phyloP scores from a whole-genome alignment of 768 basidiomycete genomes.

The Epithele typhae region DNA sequence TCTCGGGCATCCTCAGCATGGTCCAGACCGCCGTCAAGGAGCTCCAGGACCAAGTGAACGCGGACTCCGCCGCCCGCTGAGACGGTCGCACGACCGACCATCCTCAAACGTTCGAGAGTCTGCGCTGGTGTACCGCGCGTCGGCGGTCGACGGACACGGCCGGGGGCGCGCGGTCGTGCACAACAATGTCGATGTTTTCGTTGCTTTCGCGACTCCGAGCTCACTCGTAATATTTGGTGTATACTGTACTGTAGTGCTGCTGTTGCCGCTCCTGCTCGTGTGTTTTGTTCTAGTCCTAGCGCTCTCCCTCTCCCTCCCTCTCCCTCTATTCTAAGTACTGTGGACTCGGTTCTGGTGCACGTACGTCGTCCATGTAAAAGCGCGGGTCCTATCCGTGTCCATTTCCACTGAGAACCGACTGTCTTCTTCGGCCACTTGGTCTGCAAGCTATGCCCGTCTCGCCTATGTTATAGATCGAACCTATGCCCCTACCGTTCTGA shows the following conservation, averaged over 20 bases:
- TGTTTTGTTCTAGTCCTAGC: conserved; percentile 3
- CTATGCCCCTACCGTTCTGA: no score
- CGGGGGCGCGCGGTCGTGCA: conserved; percentile 3
- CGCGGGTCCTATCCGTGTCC: no score
- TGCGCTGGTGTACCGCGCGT: background rate
- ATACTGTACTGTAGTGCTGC: conserved; percentile 9
- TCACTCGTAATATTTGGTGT: conserved; percentile 7
- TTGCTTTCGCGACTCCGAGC: conserved; percentile 12
- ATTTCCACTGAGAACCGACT: no score
- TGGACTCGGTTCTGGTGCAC: background rate
- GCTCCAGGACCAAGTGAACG: conserved; percentile 13
- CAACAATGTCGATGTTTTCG: conserved; percentile 14
- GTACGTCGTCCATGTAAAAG: no score
- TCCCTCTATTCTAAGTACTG: background rate
- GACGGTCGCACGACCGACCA: no score
- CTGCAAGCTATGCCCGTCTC: no score
- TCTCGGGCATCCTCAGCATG: conserved; percentile 15
- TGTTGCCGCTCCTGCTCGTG: conserved; percentile 2
- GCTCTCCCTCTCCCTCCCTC: background rate
- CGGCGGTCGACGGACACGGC: conserved; percentile 7
- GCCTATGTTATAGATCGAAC: no score
- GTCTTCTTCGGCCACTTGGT: no score
- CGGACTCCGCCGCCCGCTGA: conserved; percentile 6
- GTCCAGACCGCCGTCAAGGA: conserved; percentile 14
- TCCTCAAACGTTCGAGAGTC: background rate